Conservation (phyloP, 2,329 filamentous ascomycete species). For the Ascochyta viciae-villosae region DNA sequence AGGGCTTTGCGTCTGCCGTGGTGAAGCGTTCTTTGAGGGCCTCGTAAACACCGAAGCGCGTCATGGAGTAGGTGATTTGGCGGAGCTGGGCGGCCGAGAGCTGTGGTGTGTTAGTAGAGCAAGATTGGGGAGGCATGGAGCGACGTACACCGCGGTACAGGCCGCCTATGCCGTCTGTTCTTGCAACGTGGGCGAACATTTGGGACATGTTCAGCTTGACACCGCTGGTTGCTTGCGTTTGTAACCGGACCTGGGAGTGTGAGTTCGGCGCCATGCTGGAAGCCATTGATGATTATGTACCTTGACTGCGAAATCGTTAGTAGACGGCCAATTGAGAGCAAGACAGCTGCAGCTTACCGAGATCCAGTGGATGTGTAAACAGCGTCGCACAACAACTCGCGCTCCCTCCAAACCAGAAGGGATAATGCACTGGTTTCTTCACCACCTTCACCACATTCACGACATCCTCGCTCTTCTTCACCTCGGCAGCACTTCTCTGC, state of each 20-base stretch:
- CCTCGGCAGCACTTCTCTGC: slow-evolving; percentile 39
- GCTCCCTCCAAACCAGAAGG: slow-evolving; percentile 90
- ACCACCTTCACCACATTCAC: slow-evolving; percentile 40
- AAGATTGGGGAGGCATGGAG: background rate
- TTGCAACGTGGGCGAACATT: slow-evolving; percentile 83
- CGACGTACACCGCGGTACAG: slow-evolving; percentile 78
- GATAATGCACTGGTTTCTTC: slow-evolving; percentile 54
- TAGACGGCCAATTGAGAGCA: slow-evolving; percentile 1
- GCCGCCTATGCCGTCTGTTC: slow-evolving; percentile 75
- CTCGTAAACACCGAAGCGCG: slow-evolving; percentile 96
- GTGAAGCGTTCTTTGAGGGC: slow-evolving; percentile 79
- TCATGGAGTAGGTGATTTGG: slow-evolving; percentile 92
- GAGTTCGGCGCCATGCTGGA: slow-evolving; percentile 21
- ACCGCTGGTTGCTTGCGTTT: slow-evolving; percentile 75
- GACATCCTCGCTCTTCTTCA: slow-evolving; percentile 53
- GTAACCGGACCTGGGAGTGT: slow-evolving; percentile 74
- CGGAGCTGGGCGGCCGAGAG: slow-evolving; percentile 91
- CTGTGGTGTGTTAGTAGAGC: slow-evolving; percentile 40
- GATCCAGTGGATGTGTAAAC: slow-evolving; percentile 91
- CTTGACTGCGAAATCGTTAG: slow-evolving; percentile 53
- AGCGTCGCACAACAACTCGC: slow-evolving; percentile 90
- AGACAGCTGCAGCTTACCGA: slow-evolving; percentile 65
- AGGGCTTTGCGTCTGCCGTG: slow-evolving; percentile 60
- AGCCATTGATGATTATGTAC: slow-evolving; percentile 35
- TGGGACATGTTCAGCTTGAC: slow-evolving; percentile 78